phyloP scores from a whole-genome alignment of 495 filamentous ascomycete genomes.

The Trichoderma reesei region DNA sequence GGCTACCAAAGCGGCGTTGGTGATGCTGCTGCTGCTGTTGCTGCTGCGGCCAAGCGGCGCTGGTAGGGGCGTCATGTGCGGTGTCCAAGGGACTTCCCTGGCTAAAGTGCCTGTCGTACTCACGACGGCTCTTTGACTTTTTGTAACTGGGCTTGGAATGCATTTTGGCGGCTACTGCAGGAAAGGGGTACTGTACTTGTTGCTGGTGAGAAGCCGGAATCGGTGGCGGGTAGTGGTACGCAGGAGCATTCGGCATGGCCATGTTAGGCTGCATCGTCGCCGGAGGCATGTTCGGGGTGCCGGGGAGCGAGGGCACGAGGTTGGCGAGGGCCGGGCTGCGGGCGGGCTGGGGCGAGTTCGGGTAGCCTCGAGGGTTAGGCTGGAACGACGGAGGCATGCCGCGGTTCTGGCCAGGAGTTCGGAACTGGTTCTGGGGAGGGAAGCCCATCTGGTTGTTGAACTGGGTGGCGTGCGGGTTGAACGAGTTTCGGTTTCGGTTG shows the following conservation, averaged over 20 bases:
- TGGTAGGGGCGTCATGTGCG: conserved; percentile 17
- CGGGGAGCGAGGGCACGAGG: conserved; percentile 51
- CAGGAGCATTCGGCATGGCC: conserved; percentile 44
- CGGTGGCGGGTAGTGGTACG: conserved; percentile 50
- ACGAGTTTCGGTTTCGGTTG: conserved; percentile 56
- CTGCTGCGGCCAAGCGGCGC: conserved; percentile 13
- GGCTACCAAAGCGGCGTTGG: not conserved
- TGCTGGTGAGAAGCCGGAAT: conserved; percentile 43
- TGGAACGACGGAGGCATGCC: conserved; percentile 61
- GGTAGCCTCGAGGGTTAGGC: conserved; percentile 49
- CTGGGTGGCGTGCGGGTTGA: conserved; percentile 30
- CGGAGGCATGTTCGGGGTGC: conserved; percentile 58
- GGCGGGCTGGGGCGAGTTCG: conserved; percentile 57
- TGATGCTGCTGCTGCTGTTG: not conserved
- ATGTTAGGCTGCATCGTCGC: conserved; percentile 25
- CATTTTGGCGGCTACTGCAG: conserved; percentile 14
- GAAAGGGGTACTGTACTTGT: conserved; percentile 57
- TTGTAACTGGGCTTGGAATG: conserved; percentile 23
- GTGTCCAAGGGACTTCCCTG: conserved; percentile 24
- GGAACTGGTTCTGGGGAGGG: conserved; percentile 52
- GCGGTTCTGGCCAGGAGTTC: conserved; percentile 51
- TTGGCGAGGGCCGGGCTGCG: conserved; percentile 67
- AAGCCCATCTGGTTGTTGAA: conserved; percentile 56
- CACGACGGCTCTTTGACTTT: conserved; percentile 34
- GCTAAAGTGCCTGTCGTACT: conserved; percentile 32